Evolutionary conservation across 2,329 filamentous ascomycete genomes (phyloP), one percentile per base, ranked within the genome.

Genomic region (Botrytis cinerea): DNA sequence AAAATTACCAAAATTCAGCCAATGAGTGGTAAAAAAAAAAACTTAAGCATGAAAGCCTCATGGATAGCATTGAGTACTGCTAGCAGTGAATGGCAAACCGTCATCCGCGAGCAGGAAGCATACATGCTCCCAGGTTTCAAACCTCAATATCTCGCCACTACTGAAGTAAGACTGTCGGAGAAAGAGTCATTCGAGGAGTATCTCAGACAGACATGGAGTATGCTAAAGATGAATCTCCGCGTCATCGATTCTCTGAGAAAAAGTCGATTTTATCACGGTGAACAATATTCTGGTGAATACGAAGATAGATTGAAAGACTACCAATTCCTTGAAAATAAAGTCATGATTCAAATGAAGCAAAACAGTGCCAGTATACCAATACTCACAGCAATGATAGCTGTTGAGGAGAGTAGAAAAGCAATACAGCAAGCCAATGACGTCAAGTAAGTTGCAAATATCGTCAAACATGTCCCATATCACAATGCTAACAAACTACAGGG

Each of bases 191-290:
- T 54, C 25, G 48, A n/a, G 48, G 48, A 54, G 12, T 54, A 54
- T 54, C 48, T 54, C 25, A 54, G n/a, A 54, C 48, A 54, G 5
- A 54, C 12, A 54, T 54, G 25, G 25, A 54, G 48, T 54, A 54
- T 54, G 25, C 48, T 54, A n/a, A 54, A 54, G 1, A 54, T 54
- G 12, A n/a, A 54, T 25, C 5, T 54, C 25, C 48, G 48, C n/a
- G 48, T 54, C 48, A 54, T 54, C 16, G 12, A 54, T 54, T 54
- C 48, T 51, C 4, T 51, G 10, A 10, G 0, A 12, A 48, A 1
- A 22, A 14, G 2, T n/a, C 0, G 0, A 10, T 6, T 0, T 12
- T 16, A n/a, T 14, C 1, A 1, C 5, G 1, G 32, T 32, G 32
- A 4, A 32, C 32, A 32, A 28, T 28, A 28, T 28, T 28, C 28